phyloP scores from a whole-genome alignment of 169 alveolate genomes.

The Blepharisma undulans region DNA sequence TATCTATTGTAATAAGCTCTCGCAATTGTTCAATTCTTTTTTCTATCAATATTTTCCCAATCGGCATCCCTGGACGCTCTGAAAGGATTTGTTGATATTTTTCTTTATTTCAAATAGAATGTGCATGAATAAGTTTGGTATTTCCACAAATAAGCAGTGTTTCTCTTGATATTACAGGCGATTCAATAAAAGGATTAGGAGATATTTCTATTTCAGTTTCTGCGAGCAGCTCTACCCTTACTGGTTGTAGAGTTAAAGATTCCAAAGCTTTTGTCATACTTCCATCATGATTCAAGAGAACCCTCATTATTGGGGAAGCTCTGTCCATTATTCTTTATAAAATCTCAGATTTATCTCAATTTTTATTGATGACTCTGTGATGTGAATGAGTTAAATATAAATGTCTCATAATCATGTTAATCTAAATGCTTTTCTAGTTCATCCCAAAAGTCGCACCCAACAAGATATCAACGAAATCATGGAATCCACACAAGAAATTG shows the following conservation, averaged over 20 bases:
- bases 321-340: neutral
- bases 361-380: neutral
- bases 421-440: neutral
- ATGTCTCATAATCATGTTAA: neutral
- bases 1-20: neutral
- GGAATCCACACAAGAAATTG: slow-evolving; percentile 4
- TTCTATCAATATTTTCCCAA: neutral
- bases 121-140: neutral
- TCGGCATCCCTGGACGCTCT: neutral
- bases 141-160: neutral
- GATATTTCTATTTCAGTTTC: neutral
- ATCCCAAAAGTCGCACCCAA: neutral
- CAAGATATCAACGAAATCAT: neutral
- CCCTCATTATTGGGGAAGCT: neutral
- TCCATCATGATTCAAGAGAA: neutral
- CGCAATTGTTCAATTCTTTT: neutral
- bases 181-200: neutral
- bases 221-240: neutral
- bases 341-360: neutral
- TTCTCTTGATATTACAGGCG: neutral
- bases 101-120: neutral
- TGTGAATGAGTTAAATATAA: neutral
- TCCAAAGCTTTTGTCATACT: slow-evolving; percentile 2
- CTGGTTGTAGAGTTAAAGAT: neutral
- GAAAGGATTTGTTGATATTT: neutral